Conservation (phyloP, 2,329 filamentous ascomycete genomes). For the Botryotinia globosa region DNA sequence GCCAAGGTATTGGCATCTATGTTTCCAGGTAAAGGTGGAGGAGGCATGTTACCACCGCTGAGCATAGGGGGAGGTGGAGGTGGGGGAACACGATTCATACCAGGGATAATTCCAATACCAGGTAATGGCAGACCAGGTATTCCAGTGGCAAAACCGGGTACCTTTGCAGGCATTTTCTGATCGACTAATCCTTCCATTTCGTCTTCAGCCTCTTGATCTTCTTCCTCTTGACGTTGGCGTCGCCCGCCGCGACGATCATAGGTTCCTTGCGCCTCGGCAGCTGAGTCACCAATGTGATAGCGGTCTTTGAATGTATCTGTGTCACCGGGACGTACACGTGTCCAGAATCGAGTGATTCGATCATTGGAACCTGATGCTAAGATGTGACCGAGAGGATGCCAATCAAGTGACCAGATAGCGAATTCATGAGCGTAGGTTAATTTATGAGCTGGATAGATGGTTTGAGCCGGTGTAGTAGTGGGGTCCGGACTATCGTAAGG, state of each 20-base stretch:
- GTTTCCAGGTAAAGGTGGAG: slow-evolving; percentile 18
- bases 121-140: slow-evolving; percentile 40
- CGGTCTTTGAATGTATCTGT: slow-evolving; percentile 82
- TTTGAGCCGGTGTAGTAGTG: slow-evolving; percentile 74
- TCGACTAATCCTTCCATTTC: slow-evolving; percentile 91
- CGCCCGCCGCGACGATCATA: slow-evolving; percentile 80
- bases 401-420: slow-evolving; percentile 96
- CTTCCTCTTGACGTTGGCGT: slow-evolving; percentile 81
- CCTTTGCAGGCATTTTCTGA: slow-evolving; percentile 71
- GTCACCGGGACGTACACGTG: slow-evolving; percentile 83
- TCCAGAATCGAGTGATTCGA: slow-evolving; percentile 95
- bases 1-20: slow-evolving; percentile 19
- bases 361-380: slow-evolving; percentile 95
- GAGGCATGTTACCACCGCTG: slow-evolving; percentile 12
- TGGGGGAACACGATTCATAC: slow-evolving; percentile 41
- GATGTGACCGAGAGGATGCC: slow-evolving; percentile 95
- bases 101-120: slow-evolving; percentile 44
- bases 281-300: slow-evolving; percentile 92
- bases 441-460: slow-evolving; percentile 88
- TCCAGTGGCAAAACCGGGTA: slow-evolving; percentile 59
- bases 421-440: slow-evolving; percentile 88
- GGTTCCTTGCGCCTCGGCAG: slow-evolving; percentile 91
- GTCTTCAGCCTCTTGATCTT: slow-evolving; percentile 90
- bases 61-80: slow-evolving; percentile 41
- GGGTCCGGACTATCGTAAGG: slow-evolving; percentile 86